Conservation (phyloP, 2,329 filamentous ascomycete genomes). For the Trichoderma simmonsii region DNA sequence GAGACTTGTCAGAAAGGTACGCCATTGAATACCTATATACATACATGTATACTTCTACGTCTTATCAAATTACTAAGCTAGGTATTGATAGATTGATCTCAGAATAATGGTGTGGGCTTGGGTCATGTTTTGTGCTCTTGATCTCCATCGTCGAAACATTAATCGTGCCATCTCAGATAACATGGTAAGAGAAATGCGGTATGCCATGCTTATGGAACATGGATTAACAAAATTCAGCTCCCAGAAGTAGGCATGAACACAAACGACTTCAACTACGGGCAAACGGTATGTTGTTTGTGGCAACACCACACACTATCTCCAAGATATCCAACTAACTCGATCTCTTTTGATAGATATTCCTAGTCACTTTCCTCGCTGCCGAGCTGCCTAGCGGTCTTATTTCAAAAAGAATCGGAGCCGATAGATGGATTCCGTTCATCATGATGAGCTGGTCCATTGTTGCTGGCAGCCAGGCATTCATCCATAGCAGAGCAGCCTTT, state of each 20-base stretch:
- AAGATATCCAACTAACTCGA: conserved; percentile 16
- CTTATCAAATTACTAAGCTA: neutral
- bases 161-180: conserved; percentile 35
- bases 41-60: neutral
- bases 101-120: conserved; percentile 40
- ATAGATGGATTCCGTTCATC: conserved; percentile 48
- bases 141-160: conserved; percentile 40
- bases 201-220: too few relatives aligned
- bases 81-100: conserved; percentile 33
- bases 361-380: conserved; percentile 47
- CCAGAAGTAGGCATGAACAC: conserved; percentile 38
- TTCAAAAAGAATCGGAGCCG: conserved; percentile 48
- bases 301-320: neutral
- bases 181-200: conserved; percentile 30
- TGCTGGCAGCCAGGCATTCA: conserved; percentile 33
- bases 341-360: conserved; percentile 38
- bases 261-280: conserved; percentile 46
- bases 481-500: conserved; percentile 29
- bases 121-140: conserved; percentile 52
- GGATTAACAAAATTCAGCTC: conserved; percentile 34
- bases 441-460: conserved; percentile 38
- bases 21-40: conserved; percentile 33
- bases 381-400: conserved; percentile 54
- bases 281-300: conserved; percentile 30
- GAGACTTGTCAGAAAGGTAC: conserved; percentile 50